Evolutionary conservation across 2,329 filamentous ascomycete genomes (phyloP).

Genomic region (Neodidymelliopsis sp.): DNA sequence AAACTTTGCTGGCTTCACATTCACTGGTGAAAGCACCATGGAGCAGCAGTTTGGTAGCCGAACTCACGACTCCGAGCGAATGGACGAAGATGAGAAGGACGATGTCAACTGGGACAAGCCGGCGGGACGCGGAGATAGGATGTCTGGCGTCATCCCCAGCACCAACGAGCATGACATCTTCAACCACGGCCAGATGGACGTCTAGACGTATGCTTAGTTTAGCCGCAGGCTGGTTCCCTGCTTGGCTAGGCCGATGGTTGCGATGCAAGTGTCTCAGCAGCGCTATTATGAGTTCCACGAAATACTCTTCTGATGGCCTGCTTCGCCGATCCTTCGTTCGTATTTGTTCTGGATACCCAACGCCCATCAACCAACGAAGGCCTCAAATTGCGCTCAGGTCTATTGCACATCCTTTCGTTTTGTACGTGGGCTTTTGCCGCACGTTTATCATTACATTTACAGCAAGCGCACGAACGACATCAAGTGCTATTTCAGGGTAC

Average conservation of each 20-base stretch:
- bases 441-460: conserved; percentile 15
- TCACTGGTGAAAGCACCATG: conserved; percentile 96
- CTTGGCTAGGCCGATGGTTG: too few species aligned
- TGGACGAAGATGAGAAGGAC: conserved; percentile 53
- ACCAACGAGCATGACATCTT: conserved; percentile 58
- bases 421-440: conserved; percentile 17
- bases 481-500: conserved; percentile 5
- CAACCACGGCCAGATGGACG: conserved; percentile 52
- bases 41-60: conserved; percentile 74
- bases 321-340: conserved; percentile 3
- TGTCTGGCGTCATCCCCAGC: conserved; percentile 60
- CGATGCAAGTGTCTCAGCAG: conserved; percentile 43
- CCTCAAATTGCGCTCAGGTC: conserved; percentile 32
- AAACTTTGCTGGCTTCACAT: conserved; percentile 98
- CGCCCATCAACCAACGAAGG: conserved; percentile 26
- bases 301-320: conserved; percentile 4
- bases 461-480: conserved; percentile 3
- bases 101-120: conserved; percentile 53
- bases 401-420: conserved; percentile 24
- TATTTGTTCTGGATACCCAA: conserved; percentile 40
- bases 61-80: conserved; percentile 53
- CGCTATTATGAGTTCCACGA: conserved; percentile 27
- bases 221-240: conserved; percentile 19
- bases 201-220: conserved; percentile 28
- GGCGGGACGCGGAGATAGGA: conserved; percentile 55